Conservation (phyloP, 139 green algal species). For the Coccomyxa sp. region DNA sequence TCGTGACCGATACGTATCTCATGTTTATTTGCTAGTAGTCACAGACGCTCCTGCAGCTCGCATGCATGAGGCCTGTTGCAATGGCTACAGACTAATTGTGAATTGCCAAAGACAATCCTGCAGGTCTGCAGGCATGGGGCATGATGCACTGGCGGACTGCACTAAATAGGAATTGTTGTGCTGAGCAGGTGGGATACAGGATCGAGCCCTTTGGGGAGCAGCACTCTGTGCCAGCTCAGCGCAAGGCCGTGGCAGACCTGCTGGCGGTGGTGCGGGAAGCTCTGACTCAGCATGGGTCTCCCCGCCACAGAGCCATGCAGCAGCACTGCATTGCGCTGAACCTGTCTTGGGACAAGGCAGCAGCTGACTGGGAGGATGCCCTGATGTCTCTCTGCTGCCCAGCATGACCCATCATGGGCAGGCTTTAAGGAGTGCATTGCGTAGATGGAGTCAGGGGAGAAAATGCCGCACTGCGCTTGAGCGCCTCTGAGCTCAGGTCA, state of each 20-base stretch:
- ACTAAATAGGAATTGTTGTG: no score
- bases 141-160: neutral
- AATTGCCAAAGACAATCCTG: neutral
- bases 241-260: conserved; percentile 29
- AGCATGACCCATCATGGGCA: neutral
- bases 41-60: neutral
- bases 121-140: neutral
- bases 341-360: conserved; percentile 61
- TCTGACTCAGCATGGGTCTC: conserved; percentile 21
- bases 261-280: conserved; percentile 22
- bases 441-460: neutral
- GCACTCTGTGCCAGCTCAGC: conserved; percentile 9
- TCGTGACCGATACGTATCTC: conserved; percentile 32
- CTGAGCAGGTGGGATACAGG: conserved; percentile 2
- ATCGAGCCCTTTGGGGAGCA: conserved; percentile 6
- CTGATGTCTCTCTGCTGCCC: conserved; percentile 15
- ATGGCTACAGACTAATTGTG: neutral
- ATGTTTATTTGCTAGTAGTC: neutral
- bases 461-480: neutral
- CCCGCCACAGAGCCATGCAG: conserved; percentile 23
- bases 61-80: conserved; percentile 3
- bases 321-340: conserved; percentile 55
- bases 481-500: neutral
- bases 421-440: neutral
- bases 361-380: conserved; percentile 53